Evolutionary conservation across 1,284 basidiomycete species (phyloP).

Genomic region (Puccinia polysora): DNA sequence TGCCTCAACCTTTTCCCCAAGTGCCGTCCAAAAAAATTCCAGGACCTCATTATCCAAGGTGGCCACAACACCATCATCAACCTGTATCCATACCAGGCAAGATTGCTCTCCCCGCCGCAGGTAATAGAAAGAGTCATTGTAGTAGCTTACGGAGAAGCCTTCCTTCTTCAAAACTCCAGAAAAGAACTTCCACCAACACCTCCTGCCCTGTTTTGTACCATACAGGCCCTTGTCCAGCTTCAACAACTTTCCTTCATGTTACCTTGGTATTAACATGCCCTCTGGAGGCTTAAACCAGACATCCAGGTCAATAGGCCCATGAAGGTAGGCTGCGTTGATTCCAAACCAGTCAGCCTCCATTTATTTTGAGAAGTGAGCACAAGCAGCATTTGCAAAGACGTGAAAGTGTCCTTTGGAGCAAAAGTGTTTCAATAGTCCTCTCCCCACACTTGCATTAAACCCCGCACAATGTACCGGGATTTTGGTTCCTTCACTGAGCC

Average conservation of each 20-base stretch:
- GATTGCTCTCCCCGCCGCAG: too few species aligned
- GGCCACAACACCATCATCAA: too few species aligned
- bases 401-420: background rate
- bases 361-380: too few species aligned
- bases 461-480: background rate
- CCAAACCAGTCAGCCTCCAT: background rate
- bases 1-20: too few species aligned
- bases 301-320: too few species aligned
- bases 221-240: background rate
- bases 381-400: background rate
- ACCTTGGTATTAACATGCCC: background rate
- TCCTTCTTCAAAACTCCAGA: too few species aligned
- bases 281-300: background rate
- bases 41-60: too few species aligned
- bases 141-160: too few species aligned
- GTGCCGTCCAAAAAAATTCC: too few species aligned
- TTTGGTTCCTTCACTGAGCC: background rate
- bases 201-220: background rate
- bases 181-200: conserved; percentile 2
- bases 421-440: background rate
- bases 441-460: too few species aligned
- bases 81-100: too few species aligned
- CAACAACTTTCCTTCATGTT: background rate
- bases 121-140: too few species aligned
- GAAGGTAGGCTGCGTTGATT: background rate